Conservation (phyloP, 2,329 filamentous ascomycete species). For the Pestalotiopsis fici region DNA sequence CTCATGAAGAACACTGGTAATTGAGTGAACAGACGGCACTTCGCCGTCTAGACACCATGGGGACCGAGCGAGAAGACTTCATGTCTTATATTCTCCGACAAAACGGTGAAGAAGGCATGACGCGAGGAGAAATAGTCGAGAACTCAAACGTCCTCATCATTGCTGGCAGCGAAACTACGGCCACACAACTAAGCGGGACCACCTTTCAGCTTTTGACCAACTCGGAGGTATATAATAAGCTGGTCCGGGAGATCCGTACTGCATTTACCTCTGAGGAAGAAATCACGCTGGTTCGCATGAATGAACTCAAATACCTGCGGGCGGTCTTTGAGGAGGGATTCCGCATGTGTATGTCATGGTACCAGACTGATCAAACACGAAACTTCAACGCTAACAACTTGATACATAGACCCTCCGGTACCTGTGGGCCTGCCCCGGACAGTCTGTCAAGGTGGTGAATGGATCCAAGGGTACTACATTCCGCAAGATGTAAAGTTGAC, state of each 20-base stretch:
- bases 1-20: not conserved
- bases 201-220: conserved; percentile 14
- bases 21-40: too few relatives aligned
- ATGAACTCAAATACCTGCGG: conserved; percentile 26
- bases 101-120: conserved; percentile 5
- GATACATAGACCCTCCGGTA: too few relatives aligned
- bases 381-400: too few relatives aligned
- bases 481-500: too few relatives aligned
- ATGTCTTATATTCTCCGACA: conserved; percentile 13
- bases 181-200: conserved; percentile 14
- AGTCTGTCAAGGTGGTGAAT: too few relatives aligned
- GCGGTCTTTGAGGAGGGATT: conserved; percentile 30
- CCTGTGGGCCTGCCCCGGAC: too few relatives aligned
- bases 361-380: not conserved
- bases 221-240: not conserved
- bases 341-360: conserved; percentile 23
- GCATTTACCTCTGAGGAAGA: conserved; percentile 13
- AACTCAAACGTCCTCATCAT: conserved; percentile 15
- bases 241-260: conserved; percentile 15
- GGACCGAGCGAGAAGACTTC: conserved; percentile 18
- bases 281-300: conserved; percentile 14
- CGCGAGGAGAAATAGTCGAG: conserved; percentile 11
- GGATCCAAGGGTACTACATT: too few relatives aligned
- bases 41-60: too few relatives aligned
- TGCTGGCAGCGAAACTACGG: conserved; percentile 20